These are phyloP conservation scores for Linnemannia elongata DNA, from an alignment of 192 early-diverging fungal genomes.

Conservation along the genomic window DNA sequence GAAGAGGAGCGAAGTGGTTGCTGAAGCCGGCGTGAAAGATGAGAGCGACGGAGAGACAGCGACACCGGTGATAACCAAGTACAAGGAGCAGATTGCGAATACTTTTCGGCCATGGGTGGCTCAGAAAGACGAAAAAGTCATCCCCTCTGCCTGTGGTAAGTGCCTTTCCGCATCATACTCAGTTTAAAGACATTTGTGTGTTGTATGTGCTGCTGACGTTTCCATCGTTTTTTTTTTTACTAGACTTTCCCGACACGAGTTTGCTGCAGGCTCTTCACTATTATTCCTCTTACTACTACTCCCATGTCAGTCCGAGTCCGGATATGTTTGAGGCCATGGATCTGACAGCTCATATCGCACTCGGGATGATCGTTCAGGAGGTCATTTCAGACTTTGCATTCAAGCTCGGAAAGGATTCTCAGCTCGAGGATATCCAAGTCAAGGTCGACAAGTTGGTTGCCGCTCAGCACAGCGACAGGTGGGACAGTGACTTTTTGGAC, in stretches of 20 bases:
- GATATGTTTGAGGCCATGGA: slow-evolving; percentile 50
- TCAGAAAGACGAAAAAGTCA: slow-evolving; percentile 3
- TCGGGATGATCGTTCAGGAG: slow-evolving; percentile 52
- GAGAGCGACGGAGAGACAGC: neutral
- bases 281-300: slow-evolving; percentile 51
- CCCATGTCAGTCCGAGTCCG: slow-evolving; percentile 30
- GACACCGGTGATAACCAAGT: neutral
- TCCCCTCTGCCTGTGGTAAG: slow-evolving; percentile 41
- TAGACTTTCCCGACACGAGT: slow-evolving; percentile 39
- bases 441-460: slow-evolving; percentile 12
- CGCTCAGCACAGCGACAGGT: neutral
- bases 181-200: neutral
- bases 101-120: slow-evolving; percentile 34
- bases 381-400: slow-evolving; percentile 42
- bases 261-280: slow-evolving; percentile 41
- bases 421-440: slow-evolving; percentile 31
- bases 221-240: neutral
- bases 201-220: neutral
- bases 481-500: neutral
- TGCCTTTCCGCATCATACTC: neutral
- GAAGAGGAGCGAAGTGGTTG: neutral
- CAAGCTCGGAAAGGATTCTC: slow-evolving; percentile 32
- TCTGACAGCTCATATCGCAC: slow-evolving; percentile 42
- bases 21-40: neutral
- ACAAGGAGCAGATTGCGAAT: slow-evolving; percentile 19